phyloP scores from a whole-genome alignment of 2,329 filamentous ascomycete species.

The Colletotrichum sp. region DNA sequence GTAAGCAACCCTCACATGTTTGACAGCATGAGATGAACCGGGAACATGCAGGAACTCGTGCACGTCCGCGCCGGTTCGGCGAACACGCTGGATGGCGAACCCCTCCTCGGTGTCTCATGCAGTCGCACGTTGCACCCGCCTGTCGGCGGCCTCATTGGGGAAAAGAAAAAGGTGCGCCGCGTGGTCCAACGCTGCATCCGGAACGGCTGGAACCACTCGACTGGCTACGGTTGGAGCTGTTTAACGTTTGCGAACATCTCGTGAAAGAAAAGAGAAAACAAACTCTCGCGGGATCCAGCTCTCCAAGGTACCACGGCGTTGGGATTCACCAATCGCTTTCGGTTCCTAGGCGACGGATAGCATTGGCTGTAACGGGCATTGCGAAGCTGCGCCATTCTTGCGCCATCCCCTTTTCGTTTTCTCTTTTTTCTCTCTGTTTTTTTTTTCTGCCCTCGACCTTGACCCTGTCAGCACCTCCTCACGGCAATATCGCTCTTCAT shows the following conservation, averaged over 20 bases:
- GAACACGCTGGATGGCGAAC: not conserved
- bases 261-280: not conserved
- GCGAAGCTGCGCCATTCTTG: not conserved
- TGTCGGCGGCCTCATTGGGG: not conserved
- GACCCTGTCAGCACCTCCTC: not conserved
- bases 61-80: not conserved
- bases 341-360: not conserved
- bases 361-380: not conserved
- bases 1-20: not conserved
- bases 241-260: not conserved
- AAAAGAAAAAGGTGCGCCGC: not conserved
- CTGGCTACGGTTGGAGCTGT: not conserved
- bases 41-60: not conserved
- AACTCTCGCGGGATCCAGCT: not conserved
- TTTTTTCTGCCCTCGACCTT: not conserved
- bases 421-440: not conserved
- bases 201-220: not conserved
- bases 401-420: not conserved
- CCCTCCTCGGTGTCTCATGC: not conserved
- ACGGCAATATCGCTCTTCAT: not conserved
- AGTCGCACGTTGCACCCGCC: not conserved
- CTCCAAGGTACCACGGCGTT: constrained; percentile 7
- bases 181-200: not conserved
- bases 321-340: not conserved
- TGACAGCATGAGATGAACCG: not conserved